Conservation (phyloP, 2,329 filamentous ascomycete species). For the Neoscytalidium dimidiatum region DNA sequence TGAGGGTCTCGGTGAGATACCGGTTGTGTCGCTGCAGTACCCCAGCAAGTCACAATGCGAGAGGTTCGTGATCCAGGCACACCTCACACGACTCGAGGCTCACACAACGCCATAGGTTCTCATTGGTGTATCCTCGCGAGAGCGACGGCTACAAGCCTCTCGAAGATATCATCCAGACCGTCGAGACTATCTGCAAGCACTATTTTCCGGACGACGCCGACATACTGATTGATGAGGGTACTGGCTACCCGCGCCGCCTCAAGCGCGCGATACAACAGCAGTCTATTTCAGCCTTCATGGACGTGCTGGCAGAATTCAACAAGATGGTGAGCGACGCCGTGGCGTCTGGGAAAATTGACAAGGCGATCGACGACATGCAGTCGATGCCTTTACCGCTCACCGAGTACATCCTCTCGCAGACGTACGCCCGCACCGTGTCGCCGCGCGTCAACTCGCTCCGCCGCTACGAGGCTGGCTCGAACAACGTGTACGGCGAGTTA, state of each 20-base stretch:
- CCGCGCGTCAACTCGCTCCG: slow-evolving; percentile 81
- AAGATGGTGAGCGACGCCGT: slow-evolving; percentile 65
- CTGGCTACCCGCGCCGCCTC: slow-evolving; percentile 74
- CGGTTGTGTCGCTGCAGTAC: slow-evolving; percentile 74
- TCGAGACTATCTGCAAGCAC: slow-evolving; percentile 64
- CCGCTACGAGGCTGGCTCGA: slow-evolving; percentile 85
- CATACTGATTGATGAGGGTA: slow-evolving; percentile 69
- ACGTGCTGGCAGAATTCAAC: slow-evolving; percentile 78
- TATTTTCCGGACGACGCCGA: slow-evolving; percentile 73
- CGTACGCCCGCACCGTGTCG: slow-evolving; percentile 90
- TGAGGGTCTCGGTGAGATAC: slow-evolving; percentile 44
- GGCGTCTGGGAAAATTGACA: slow-evolving; percentile 66
- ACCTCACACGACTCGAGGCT: slow-evolving; percentile 26
- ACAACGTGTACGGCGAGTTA: slow-evolving; percentile 94
- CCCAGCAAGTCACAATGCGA: slow-evolving; percentile 72
- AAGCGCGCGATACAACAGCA: slow-evolving; percentile 71
- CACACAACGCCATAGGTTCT: slow-evolving; percentile 54
- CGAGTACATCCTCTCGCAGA: slow-evolving; percentile 80
- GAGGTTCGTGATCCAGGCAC: slow-evolving; percentile 51
- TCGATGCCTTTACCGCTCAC: slow-evolving; percentile 67
- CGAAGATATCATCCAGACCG: slow-evolving; percentile 60
- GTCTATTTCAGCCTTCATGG: slow-evolving; percentile 68
- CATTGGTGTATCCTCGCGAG: slow-evolving; percentile 77
- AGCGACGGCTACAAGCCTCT: slow-evolving; percentile 67
- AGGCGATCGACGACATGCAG: slow-evolving; percentile 71